Conservation (phyloP, 176 grass and related monocot species). For the Calamus simplicifolius region DNA sequence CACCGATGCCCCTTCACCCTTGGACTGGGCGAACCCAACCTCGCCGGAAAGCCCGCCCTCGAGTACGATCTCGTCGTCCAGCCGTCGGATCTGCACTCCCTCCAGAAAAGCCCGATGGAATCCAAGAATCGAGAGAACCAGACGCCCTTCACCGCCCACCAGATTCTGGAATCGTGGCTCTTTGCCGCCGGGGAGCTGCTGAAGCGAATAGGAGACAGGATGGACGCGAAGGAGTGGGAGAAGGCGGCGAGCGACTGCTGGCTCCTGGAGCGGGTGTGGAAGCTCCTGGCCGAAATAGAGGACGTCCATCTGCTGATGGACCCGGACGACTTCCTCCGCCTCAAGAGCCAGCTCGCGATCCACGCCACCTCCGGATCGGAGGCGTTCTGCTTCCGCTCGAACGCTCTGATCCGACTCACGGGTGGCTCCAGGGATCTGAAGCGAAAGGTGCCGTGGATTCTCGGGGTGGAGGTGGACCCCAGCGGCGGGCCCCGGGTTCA, state of each 20-base stretch:
- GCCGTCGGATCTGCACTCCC: conserved; percentile 64
- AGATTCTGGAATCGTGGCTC: conserved; percentile 95
- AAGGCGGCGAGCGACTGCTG: conserved; percentile 67
- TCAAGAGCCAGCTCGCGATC: conserved; percentile 82
- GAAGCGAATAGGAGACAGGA: conserved; percentile 32
- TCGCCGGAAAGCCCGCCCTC: conserved; percentile 67
- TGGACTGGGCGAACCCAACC: conserved; percentile 91
- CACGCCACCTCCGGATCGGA: conserved; percentile 37
- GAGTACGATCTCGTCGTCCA: conserved; percentile 86
- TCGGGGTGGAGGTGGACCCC: conserved; percentile 77
- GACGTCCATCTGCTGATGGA: conserved; percentile 93
- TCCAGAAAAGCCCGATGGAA: conserved; percentile 39
- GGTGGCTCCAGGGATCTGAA: conserved; percentile 53
- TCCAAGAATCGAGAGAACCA: conserved; percentile 59
- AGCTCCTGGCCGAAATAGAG: conserved; percentile 71
- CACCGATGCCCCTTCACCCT: conserved; percentile 68
- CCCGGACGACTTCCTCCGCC: conserved; percentile 80
- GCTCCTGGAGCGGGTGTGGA: conserved; percentile 77
- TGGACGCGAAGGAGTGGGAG: conserved; percentile 56
- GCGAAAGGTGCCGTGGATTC: conserved; percentile 56
- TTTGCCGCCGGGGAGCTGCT: conserved; percentile 47
- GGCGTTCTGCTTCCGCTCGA: conserved; percentile 70
- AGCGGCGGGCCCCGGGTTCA: conserved; percentile 83
- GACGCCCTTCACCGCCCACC: conserved; percentile 47
- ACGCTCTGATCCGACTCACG: conserved; percentile 43